phyloP scores from a whole-genome alignment of 371 early-diverging fungal species.

The Smittium culicis region DNA sequence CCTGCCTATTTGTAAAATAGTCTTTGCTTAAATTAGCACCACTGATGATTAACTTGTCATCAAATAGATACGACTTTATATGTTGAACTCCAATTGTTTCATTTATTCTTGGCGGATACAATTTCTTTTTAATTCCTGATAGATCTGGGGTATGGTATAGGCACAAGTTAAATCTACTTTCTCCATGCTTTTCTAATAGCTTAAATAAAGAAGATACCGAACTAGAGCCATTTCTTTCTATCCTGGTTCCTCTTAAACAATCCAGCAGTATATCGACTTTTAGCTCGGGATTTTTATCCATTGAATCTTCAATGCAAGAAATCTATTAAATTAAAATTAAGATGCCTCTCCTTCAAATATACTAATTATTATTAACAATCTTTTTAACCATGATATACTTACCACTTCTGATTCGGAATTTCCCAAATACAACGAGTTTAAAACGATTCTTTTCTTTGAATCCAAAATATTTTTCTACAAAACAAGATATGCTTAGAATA shows the following conservation, averaged over 20 bases:
- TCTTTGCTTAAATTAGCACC: constrained; percentile 94
- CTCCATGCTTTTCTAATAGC: constrained; percentile 44
- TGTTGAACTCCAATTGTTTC: constrained; percentile 90
- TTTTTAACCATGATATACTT: constrained; percentile 15
- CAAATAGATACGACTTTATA: constrained; percentile 81
- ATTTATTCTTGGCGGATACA: constrained; percentile 73
- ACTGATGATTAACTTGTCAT: constrained; percentile 70
- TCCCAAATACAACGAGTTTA: constrained; percentile 84
- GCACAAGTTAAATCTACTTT: constrained; percentile 45
- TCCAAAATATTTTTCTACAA: constrained; percentile 36
- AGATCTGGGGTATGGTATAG: constrained; percentile 80
- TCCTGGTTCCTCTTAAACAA: constrained; percentile 71
- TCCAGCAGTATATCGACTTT: constrained; percentile 66
- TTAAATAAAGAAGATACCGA: constrained; percentile 54
- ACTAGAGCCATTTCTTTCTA: constrained; percentile 37
- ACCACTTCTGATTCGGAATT: constrained; percentile 63
- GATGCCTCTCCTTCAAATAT: background rate
- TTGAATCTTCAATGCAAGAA: constrained; percentile 27
- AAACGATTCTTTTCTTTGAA: constrained; percentile 56
- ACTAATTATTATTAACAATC: no score
- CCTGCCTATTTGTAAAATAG: constrained; percentile 90
- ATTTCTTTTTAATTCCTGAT: constrained; percentile 46
- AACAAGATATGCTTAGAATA: background rate
- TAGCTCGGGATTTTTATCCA: constrained; percentile 37
- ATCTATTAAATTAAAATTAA: background rate